Evolutionary conservation across 305 asterid species (phyloP).

Genomic region (Fraxinus floribunda): DNA sequence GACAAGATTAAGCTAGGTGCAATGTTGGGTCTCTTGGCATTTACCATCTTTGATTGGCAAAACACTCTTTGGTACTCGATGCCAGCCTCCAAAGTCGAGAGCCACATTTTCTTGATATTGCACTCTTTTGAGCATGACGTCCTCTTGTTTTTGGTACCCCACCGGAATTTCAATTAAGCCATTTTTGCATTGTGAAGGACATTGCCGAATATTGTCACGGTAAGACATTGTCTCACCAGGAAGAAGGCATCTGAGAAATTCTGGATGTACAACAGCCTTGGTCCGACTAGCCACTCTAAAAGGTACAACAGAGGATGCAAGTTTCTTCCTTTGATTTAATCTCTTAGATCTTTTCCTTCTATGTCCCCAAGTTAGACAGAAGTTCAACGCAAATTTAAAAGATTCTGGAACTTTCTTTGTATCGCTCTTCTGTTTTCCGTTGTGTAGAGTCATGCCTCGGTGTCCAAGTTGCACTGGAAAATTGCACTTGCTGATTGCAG

Average conservation of each 20-base stretch:
- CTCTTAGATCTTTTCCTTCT: slow-evolving; percentile 28
- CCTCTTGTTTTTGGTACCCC: background rate
- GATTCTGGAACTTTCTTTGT: slow-evolving; percentile 22
- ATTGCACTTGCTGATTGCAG: background rate
- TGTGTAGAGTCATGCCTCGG: background rate
- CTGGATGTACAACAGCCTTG: slow-evolving; percentile 1
- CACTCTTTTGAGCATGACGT: background rate
- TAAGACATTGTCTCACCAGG: background rate
- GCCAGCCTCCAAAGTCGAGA: background rate
- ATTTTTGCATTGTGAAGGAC: background rate
- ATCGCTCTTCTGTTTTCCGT: slow-evolving; percentile 1
- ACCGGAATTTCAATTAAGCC: background rate
- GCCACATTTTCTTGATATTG: background rate
- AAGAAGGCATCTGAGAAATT: background rate
- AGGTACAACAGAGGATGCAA: background rate
- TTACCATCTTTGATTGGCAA: slow-evolving; percentile 4
- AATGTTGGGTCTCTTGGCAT: background rate
- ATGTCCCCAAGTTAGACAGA: slow-evolving; percentile 6
- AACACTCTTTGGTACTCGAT: slow-evolving; percentile 7
- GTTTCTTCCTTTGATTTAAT: background rate
- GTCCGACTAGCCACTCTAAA: background rate
- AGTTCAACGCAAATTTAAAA: slow-evolving; percentile 5
- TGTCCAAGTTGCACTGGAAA: background rate
- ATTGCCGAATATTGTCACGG: background rate
- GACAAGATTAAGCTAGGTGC: background rate